Evolutionary conservation across 225 moss, liverwort and hornwort genomes (phyloP).

Genomic region (Bryum argenteum): DNA sequence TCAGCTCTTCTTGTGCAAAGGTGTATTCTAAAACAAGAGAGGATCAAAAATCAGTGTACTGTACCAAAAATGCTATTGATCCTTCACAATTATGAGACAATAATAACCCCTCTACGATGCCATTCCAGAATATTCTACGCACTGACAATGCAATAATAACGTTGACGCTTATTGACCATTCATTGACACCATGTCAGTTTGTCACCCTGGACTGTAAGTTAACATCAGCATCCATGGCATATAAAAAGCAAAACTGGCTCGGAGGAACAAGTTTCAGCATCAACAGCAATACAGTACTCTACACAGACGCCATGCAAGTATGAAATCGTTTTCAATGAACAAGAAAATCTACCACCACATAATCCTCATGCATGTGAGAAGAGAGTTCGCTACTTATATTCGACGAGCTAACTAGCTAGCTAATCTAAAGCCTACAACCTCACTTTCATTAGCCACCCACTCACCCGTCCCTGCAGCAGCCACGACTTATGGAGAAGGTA

Average conservation of each 20-base stretch:
- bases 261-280: not conserved
- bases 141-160: too few relatives aligned
- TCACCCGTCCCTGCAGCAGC: constrained; percentile 15
- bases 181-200: too few relatives aligned
- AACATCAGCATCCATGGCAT: too few relatives aligned
- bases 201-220: too few relatives aligned
- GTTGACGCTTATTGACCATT: too few relatives aligned
- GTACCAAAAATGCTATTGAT: too few relatives aligned
- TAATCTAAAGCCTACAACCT: constrained; percentile 13
- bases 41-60: too few relatives aligned
- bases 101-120: too few relatives aligned
- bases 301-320: constrained; percentile 1
- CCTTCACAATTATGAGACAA: too few relatives aligned
- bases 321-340: constrained; percentile 10
- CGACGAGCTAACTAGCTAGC: constrained; percentile 21
- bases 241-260: not conserved
- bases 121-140: too few relatives aligned
- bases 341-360: constrained; percentile 18
- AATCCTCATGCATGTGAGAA: constrained; percentile 33
- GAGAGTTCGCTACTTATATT: constrained; percentile 25
- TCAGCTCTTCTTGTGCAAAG: too few relatives aligned
- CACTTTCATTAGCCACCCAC: constrained; percentile 24
- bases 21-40: too few relatives aligned
- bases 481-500: constrained; percentile 25
- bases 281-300: not conserved